Percentiles rank a stretch among this genome's conserved stretches.
Conservation (phyloP, 441 rosid genomes). For the Syzygium malaccense region DNA sequence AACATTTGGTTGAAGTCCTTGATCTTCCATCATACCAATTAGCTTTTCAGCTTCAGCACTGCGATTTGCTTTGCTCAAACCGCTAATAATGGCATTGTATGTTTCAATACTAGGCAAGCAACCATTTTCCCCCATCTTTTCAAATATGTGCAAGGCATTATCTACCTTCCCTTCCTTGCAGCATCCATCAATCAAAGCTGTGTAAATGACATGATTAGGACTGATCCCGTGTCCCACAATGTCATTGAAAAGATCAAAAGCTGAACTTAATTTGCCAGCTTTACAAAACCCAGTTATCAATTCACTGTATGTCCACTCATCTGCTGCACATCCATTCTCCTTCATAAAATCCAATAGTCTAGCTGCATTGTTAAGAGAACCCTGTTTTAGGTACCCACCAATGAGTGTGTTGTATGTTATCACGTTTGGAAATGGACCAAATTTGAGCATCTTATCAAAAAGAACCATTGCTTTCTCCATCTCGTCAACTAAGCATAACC, state of each 20-base stretch:
- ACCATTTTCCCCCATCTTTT: conserved; percentile 37
- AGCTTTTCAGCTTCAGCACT: conserved; percentile 34
- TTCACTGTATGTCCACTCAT: conserved; percentile 52
- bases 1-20: conserved; percentile 37
- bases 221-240: conserved; percentile 35
- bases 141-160: conserved; percentile 37
- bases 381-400: conserved; percentile 28
- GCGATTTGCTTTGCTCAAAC: conserved; percentile 30
- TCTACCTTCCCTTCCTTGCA: conserved; percentile 46
- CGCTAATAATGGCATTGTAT: conserved; percentile 41
- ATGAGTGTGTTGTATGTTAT: conserved; percentile 48
- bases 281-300: conserved; percentile 52
- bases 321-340: conserved; percentile 33
- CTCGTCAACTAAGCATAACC: conserved; percentile 26
- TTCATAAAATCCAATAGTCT: conserved; percentile 43
- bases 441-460: conserved; percentile 34
- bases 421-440: conserved; percentile 40
- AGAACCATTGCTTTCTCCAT: conserved; percentile 47
- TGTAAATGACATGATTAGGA: conserved; percentile 40
- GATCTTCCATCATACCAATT: conserved; percentile 26
- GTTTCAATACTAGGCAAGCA: conserved; percentile 39
- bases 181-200: conserved; percentile 57
- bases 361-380: conserved; percentile 32
- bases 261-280: conserved; percentile 35
- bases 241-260: conserved; percentile 27